These are phyloP conservation scores for Boletus rufocinnamomeus DNA, from an alignment of 768 basidiomycete genomes.

Conservation along the genomic window DNA sequence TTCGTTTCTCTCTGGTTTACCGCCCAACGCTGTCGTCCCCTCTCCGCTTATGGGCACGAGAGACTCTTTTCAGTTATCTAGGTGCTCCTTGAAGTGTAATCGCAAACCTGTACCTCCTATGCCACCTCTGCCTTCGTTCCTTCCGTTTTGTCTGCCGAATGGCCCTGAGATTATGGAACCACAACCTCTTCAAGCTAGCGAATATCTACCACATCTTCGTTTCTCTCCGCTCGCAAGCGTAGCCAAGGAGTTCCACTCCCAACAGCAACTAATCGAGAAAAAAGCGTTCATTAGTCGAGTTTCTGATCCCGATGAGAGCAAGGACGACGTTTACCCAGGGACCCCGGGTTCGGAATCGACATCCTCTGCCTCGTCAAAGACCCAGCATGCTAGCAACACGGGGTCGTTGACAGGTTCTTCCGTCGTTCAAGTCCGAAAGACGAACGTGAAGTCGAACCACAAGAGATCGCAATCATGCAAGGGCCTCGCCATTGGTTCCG, in stretches of 20 bases:
- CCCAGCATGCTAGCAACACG: background rate
- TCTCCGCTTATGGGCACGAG: constrained; percentile 29
- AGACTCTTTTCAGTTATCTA: constrained; percentile 34
- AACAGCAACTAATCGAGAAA: constrained; percentile 1
- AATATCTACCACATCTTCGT: constrained; percentile 18
- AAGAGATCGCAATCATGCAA: constrained; percentile 15
- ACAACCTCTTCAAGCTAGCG: background rate
- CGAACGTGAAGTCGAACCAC: constrained; percentile 4
- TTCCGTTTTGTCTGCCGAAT: constrained; percentile 8
- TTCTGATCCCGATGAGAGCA: no score
- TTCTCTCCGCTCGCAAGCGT: constrained; percentile 24
- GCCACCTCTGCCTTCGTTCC: constrained; percentile 24
- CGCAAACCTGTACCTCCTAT: constrained; percentile 24
- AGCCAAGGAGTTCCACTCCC: constrained; percentile 6
- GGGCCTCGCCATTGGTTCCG: constrained; percentile 8
- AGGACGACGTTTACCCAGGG: background rate
- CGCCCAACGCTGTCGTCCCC: constrained; percentile 13
- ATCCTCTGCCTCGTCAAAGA: background rate
- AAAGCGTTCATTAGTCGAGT: background rate
- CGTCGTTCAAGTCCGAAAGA: background rate
- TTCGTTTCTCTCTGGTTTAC: constrained; percentile 28
- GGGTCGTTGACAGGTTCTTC: background rate
- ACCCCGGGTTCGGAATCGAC: background rate
- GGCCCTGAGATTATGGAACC: background rate
- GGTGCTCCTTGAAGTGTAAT: constrained; percentile 10